Evolutionary conservation across 2,329 filamentous ascomycete genomes (phyloP), one percentile per base, ranked within the genome.

Genomic region (Didymella sp.): DNA sequence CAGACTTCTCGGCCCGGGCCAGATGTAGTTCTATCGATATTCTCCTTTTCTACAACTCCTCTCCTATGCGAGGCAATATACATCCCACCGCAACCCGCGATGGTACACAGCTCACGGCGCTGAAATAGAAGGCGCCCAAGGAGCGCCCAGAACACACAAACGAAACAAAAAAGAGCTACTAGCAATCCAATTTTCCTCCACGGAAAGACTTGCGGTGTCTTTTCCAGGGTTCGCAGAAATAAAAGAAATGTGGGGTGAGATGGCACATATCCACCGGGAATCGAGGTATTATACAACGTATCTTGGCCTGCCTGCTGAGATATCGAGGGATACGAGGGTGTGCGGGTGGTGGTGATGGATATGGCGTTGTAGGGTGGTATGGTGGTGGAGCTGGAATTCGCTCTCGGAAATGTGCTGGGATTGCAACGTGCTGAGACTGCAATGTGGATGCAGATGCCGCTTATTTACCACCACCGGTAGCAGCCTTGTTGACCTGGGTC

Each of bases 401-500:
- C n/a, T n/a, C n/a, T n/a, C n/a, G n/a, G n/a, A n/a, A n/a, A n/a
- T n/a, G n/a, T n/a, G n/a, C n/a, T n/a, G n/a, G n/a, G n/a, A n/a
- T n/a, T n/a, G n/a, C n/a, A n/a, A n/a, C n/a, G n/a, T n/a, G n/a
- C n/a, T n/a, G n/a, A n/a, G n/a, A n/a, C n/a, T n/a, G n/a, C n/a
- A n/a, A n/a, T n/a, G n/a, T n/a, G n/a, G n/a, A n/a, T n/a, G n/a
- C n/a, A n/a, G n/a, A n/a, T n/a, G n/a, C n/a, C 17, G 30, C 25
- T 51, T n/a, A 42, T 8, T 30, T 31, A 2, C 25, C 11, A 35
- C 7, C 27, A 37, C 28, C 35, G 3, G 73, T 63, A 28, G 67
- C 45, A 25, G 60, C 57, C 44, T 69, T 66, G 58, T 67, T 69
- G 61, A 67, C 56, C 49, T 62, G 62, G 42, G 72, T 70, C 41